Percentiles rank a stretch among this genome's conserved stretches.
These are phyloP conservation scores for Claviceps humidiphila DNA, from an alignment of 2,329 filamentous ascomycete species.

Conservation along the genomic window DNA sequence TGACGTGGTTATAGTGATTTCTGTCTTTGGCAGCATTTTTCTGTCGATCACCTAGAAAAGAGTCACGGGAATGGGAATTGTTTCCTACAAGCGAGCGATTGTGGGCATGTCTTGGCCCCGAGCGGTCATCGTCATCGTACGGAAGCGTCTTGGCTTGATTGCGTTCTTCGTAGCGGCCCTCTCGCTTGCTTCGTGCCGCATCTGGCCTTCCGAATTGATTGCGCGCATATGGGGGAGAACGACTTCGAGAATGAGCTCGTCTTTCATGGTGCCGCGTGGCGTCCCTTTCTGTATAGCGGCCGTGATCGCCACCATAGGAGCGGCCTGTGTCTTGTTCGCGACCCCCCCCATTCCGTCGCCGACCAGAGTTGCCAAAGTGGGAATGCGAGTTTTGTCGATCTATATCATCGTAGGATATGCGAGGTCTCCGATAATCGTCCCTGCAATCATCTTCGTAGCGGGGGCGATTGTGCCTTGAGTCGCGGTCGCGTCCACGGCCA, in stretches of 20 bases:
- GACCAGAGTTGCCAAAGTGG: conserved; percentile 1
- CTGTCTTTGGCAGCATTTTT: conserved; percentile 26
- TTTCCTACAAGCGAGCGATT: conserved; percentile 48
- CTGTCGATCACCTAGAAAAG: conserved; percentile 52
- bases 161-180: conserved; percentile 9
- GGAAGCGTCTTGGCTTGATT: conserved; percentile 3
- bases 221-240: conserved; percentile 34
- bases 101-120: conserved; percentile 34
- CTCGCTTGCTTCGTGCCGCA: conserved; percentile 20
- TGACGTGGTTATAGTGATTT: conserved; percentile 5
- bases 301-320: conserved; percentile 11
- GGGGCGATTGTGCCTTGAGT: conserved; percentile 46
- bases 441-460: conserved; percentile 46
- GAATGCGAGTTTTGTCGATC: conserved; percentile 32
- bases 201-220: conserved; percentile 24
- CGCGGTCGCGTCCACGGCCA: conserved; percentile 30
- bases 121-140: conserved; percentile 4
- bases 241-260: conserved; percentile 40
- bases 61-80: conserved; percentile 43
- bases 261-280: conserved; percentile 30
- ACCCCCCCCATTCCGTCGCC: conserved; percentile 25
- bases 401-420: conserved; percentile 42
- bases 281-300: conserved; percentile 23
- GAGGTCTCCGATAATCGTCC: conserved; percentile 33
- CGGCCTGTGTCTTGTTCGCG: conserved; percentile 22